These are phyloP conservation scores for Talaromyces nanjingensis DNA, from an alignment of 495 filamentous ascomycete genomes.

Conservation along the genomic window DNA sequence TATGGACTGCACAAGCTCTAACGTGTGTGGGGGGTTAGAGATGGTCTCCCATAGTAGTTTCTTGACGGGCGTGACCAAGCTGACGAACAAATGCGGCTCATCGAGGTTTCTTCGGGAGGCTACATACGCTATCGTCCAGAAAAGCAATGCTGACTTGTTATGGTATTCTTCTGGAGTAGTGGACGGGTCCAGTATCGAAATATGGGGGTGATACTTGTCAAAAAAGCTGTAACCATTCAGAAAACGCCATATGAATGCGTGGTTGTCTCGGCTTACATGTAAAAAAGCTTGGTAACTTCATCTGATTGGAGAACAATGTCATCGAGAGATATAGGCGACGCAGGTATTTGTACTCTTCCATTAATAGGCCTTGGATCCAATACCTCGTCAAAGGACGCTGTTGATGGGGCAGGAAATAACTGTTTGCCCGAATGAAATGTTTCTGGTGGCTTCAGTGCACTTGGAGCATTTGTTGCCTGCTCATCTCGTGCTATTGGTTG, in stretches of 20 bases:
- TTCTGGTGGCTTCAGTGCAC: background rate
- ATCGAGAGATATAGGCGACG: background rate
- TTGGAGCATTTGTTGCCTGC: background rate
- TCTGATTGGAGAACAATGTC: background rate
- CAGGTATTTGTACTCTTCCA: background rate
- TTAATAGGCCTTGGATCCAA: background rate
- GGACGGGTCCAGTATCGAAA: slow-evolving; percentile 6
- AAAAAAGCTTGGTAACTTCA: background rate
- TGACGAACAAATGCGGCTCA: slow-evolving; percentile 7
- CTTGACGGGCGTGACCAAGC: slow-evolving; percentile 7
- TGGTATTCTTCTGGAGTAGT: slow-evolving; percentile 10
- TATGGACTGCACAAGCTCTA: slow-evolving; percentile 13
- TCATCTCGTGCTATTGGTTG: background rate
- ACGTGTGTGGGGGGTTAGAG: slow-evolving; percentile 13
- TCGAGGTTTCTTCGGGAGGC: slow-evolving; percentile 10
- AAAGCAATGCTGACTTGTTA: slow-evolving; percentile 8
- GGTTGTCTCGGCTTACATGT: background rate
- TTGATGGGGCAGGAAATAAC: background rate
- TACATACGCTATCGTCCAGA: slow-evolving; percentile 13
- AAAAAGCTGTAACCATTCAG: slow-evolving; percentile 11
- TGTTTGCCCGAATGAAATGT: background rate
- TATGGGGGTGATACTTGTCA: slow-evolving; percentile 9
- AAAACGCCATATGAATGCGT: background rate
- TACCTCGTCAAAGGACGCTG: background rate
- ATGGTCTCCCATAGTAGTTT: slow-evolving; percentile 13